Evolutionary conservation across 23 red algal genomes (phyloP).

Genomic region (Gracilaria gracilis): DNA sequence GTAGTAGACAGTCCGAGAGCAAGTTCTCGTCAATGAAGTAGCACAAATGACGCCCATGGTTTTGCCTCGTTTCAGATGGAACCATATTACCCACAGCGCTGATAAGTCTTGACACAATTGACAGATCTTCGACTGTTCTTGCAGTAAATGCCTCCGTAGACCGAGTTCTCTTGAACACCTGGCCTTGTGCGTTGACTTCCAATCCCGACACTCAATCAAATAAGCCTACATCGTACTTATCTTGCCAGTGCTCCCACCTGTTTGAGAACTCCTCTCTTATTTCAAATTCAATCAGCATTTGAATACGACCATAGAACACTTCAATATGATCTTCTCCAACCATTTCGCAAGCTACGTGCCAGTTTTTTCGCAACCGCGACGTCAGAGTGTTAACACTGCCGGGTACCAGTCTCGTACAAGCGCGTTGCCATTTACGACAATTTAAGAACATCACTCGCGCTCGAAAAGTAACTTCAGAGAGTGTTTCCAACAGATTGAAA

Average conservation of each 20-base stretch:
- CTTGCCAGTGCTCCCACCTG: not conserved
- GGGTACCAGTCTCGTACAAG: not conserved
- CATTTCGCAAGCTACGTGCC: slow-evolving; percentile 18
- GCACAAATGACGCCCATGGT: not conserved
- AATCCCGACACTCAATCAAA: not conserved
- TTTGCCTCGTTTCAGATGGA: not conserved
- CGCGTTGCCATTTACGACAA: not conserved
- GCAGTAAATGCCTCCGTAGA: not conserved
- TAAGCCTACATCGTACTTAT: not conserved
- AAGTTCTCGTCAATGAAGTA: not conserved
- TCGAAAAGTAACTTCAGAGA: not conserved
- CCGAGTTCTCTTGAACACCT: slow-evolving; percentile 17
- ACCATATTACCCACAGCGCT: slow-evolving; percentile 3
- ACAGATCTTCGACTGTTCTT: slow-evolving; percentile 3
- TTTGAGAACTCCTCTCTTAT: not conserved
- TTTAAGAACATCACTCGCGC: not conserved
- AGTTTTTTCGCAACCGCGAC: not conserved
- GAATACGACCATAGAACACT: not conserved
- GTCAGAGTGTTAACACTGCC: no score
- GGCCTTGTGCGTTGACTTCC: slow-evolving; percentile 9
- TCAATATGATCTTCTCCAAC: not conserved
- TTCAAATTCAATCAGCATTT: not conserved
- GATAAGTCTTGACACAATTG: not conserved
- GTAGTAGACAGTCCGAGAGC: no score
- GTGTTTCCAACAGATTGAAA: not conserved